Evolutionary conservation across 352 stramenopile species (phyloP), one percentile per base, ranked within the genome.

Genomic region (Aphanomyces astaci): DNA sequence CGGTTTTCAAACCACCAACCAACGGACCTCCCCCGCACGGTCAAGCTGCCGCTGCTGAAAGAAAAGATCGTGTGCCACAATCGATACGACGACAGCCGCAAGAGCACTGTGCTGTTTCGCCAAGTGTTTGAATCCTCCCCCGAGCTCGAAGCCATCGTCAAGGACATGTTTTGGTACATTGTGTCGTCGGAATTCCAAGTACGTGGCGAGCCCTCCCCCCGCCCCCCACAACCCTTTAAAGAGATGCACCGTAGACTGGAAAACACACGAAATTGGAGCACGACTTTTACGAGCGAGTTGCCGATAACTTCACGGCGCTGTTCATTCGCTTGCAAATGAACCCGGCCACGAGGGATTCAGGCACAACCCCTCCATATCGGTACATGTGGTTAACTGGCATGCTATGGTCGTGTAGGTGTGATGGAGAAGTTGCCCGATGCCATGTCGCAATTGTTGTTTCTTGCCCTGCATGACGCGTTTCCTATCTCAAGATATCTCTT

Each of bases 151-250:
- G 69, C 73, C 33, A 46, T 91, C 24, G 63, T 89, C 19, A 87
- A 88, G 65, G 81, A 91, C 52, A 80, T 89, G 72, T 91, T 91
- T 56, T 91, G 82, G 82, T 86, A 86, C 59, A 40, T 88, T 13
- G 87, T 77, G 1, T 76, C 81, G 0, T 73, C 81, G 46, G 81
- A 74, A 25, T 91, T 91, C 68, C 82, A 89, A 43, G 62, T 68
- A 39, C 19, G 49, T 19, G 25, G 3, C 5, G 17, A 15, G 3
- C 5, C 49, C 9, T 19, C 19, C 28, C 9, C 9, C 9, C 49
- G 28, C 9, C 9, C 39, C 9, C 9, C 19, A 57, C 28, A 19
- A 57, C 19, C 24, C 9, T n/a, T n/a, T n/a, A 63, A 63, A 49
- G 17, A 63, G 24, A 15, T 49, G 15, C 30, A n/a, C 13, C n/a